Conservation (phyloP, 352 stramenopile genomes). For the Phytophthora pseudosyringae region DNA sequence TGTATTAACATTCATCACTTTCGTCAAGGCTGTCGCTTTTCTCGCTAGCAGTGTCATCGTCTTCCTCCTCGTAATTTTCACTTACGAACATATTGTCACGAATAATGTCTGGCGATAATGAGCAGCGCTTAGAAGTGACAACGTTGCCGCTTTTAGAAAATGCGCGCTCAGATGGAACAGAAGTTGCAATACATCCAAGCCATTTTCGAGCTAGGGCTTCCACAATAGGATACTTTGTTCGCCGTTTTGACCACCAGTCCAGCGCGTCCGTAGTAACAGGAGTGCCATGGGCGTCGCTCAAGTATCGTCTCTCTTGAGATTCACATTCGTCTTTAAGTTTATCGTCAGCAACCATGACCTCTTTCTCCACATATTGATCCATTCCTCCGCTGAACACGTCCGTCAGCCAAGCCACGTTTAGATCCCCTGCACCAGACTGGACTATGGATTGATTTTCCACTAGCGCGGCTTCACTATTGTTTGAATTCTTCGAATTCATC, state of each 20-base stretch:
- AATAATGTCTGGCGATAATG: neutral
- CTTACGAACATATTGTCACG: neutral
- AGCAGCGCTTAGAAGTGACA: conserved; percentile 3
- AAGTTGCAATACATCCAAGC: conserved; percentile 14
- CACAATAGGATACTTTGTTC: neutral
- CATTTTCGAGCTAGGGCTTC: conserved; percentile 7
- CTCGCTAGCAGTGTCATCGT: neutral
- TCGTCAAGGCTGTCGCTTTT: too few species aligned
- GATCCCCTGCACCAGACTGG: too few species aligned
- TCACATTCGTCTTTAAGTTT: neutral
- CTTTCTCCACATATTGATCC: too few species aligned
- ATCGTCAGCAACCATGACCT: too few species aligned
- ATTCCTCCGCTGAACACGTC: too few species aligned
- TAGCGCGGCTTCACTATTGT: too few species aligned
- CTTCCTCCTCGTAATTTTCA: conserved; percentile 3
- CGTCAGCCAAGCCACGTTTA: too few species aligned
- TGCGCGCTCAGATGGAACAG: conserved; percentile 4
- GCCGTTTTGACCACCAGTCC: conserved; percentile 5
- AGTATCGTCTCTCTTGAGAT: neutral
- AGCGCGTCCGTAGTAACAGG: neutral
- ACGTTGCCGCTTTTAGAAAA: conserved; percentile 5
- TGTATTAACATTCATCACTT: too few species aligned
- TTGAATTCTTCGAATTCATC: neutral
- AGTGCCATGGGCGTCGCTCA: neutral
- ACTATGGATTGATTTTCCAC: too few species aligned